Conservation (phyloP, 257 asterid species). For the Primulina huaijiensis region DNA sequence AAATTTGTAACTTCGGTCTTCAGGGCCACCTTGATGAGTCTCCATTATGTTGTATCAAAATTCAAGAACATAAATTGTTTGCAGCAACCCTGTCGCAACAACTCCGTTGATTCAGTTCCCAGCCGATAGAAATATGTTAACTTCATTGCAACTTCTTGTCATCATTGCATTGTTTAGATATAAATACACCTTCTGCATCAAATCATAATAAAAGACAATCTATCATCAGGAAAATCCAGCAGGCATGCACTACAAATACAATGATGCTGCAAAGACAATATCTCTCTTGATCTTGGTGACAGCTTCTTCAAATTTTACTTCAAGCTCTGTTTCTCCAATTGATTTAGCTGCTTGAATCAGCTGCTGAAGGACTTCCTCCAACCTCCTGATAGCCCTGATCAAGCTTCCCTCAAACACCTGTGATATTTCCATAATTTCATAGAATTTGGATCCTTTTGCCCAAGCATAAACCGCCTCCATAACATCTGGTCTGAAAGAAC, state of each 20-base stretch:
- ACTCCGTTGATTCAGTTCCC: too few relatives aligned
- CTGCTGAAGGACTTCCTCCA: slow-evolving; percentile 97
- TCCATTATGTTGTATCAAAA: too few relatives aligned
- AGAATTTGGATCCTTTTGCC: slow-evolving; percentile 91
- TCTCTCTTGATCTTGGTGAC: slow-evolving; percentile 92
- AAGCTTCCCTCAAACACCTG: slow-evolving; percentile 98
- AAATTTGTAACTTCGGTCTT: too few relatives aligned
- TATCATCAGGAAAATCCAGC: background rate
- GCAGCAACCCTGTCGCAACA: too few relatives aligned
- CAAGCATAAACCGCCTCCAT: slow-evolving; percentile 95
- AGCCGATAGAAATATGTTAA: background rate
- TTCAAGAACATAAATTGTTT: too few relatives aligned
- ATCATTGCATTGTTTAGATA: background rate
- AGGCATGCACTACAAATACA: slow-evolving; percentile 49
- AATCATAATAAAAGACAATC: background rate
- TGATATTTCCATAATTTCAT: slow-evolving; percentile 85
- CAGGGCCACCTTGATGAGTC: too few relatives aligned
- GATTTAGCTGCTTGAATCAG: slow-evolving; percentile 86
- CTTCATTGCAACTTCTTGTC: background rate
- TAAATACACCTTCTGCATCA: background rate
- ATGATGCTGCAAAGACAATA: slow-evolving; percentile 96
- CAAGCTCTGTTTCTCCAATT: slow-evolving; percentile 82
- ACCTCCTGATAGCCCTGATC: slow-evolving; percentile 92
- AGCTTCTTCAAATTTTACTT: slow-evolving; percentile 86
- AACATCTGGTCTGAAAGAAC: slow-evolving; percentile 87